A percentile compares a stretch with the other conserved stretches of the same genome.
Conservation (phyloP, 129 eudicot species). For the Chrysanthemum lavandulifolium region DNA sequence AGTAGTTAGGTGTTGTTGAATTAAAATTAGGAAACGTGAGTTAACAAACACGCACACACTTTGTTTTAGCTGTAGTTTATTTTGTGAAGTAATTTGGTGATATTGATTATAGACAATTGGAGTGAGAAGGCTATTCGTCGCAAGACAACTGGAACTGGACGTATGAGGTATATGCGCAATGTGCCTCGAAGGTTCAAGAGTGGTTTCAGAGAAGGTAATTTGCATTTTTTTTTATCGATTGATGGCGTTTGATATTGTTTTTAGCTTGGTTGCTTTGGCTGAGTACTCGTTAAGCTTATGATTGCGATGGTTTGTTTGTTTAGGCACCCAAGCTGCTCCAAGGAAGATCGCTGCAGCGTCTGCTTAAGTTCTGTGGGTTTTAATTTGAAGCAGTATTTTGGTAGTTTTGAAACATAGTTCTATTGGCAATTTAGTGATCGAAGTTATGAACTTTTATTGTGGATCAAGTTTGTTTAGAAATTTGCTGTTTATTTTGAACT, state of each 20-base stretch:
- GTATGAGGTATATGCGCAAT: conserved; percentile 62
- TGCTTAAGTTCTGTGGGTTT: background rate
- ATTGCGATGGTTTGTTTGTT: background rate
- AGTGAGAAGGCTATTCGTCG: conserved; percentile 47
- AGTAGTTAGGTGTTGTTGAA: too few species aligned
- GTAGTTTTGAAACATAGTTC: too few species aligned
- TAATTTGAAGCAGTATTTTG: too few species aligned
- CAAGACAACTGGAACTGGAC: conserved; percentile 66
- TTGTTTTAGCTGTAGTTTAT: background rate
- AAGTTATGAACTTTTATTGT: too few species aligned
- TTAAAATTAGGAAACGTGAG: too few species aligned
- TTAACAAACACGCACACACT: background rate
- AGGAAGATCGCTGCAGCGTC: conserved; percentile 43
- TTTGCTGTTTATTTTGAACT: too few species aligned
- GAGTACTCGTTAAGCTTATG: background rate
- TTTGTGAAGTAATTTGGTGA: background rate
- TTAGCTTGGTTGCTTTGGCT: background rate
- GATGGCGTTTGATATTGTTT: background rate
- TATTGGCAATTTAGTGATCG: too few species aligned
- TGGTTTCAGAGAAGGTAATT: conserved; percentile 55
- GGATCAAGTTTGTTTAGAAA: too few species aligned
- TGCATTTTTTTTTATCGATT: background rate
- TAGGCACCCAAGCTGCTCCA: conserved; percentile 60
- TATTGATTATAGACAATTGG: conserved; percentile 40
- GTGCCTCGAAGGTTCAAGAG: conserved; percentile 62